Conservation (phyloP, 352 stramenopile species). For the Thalassiosira livingstoniorum region DNA sequence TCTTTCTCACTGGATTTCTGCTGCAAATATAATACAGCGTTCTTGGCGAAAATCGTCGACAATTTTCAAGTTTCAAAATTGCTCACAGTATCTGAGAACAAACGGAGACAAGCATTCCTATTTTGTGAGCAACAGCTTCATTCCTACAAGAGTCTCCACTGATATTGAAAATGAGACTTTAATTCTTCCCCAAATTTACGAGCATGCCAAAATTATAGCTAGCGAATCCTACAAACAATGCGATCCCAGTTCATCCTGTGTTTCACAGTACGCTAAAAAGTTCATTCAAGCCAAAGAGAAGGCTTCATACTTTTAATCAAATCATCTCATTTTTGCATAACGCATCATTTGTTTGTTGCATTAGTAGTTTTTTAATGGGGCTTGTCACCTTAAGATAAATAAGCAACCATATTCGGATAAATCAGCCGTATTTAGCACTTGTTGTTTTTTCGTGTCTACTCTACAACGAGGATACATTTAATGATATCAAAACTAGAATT, state of each 20-base stretch:
- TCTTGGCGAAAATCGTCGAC: neutral
- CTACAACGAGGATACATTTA: too few relatives aligned
- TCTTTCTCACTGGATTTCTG: slow-evolving; percentile 10
- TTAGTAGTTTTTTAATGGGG: neutral
- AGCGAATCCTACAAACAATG: too few relatives aligned
- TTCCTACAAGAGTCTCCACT: slow-evolving; percentile 32
- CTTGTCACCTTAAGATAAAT: too few relatives aligned
- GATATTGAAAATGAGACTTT: slow-evolving; percentile 42
- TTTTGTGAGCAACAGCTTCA: neutral
- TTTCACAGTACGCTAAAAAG: slow-evolving; percentile 3
- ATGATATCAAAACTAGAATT: too few relatives aligned
- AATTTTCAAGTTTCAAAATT: neutral
- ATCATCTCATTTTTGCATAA: neutral
- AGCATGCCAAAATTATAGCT: slow-evolving; percentile 28
- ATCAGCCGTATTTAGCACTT: too few relatives aligned
- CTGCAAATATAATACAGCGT: slow-evolving; percentile 9
- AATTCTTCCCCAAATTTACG: slow-evolving; percentile 43
- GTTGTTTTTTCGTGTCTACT: too few relatives aligned
- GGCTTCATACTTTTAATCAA: neutral
- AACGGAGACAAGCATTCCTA: neutral
- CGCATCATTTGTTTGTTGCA: neutral
- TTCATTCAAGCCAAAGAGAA: slow-evolving; percentile 7
- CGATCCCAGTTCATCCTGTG: neutral
- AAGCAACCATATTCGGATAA: too few relatives aligned
- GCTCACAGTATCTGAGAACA: neutral